Base-by-base conservation (phyloP, 768 basidiomycete genomes). In the Termitomyces sp. region DNA sequence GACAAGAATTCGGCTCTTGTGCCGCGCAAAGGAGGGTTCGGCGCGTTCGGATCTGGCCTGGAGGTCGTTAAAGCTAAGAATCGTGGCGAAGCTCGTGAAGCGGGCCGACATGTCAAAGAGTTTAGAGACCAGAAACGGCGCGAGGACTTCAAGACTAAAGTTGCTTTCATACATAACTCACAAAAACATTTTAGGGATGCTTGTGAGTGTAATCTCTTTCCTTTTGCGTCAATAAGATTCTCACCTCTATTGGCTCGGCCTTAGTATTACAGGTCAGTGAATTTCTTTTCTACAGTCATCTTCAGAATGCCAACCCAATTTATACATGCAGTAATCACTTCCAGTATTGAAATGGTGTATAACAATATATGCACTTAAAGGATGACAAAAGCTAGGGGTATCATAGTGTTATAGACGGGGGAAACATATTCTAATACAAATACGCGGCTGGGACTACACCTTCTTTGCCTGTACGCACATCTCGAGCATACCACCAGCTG, bases 401-500 rank as follows among this genome's bases (percentile, higher is more conserved):
- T 66, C 68, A 64, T 62, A 66, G 67, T 63, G 67, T 63, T 70
- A 67, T 67, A 50, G 62, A 66, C 70, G 71, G 70, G 73, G 72
- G 72, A 72, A 70, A 66, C 70, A 68, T 62, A 68, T 69, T 71
- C 83, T 80, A 93, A 76, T 91, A 93, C 75, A 93, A 78, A 80
- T 95, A 98, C 58, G 92, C 86, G 44, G 93, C 90, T 9, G 95
- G 95, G 52, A 97, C 91, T 34, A 95, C 90, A 13, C 95, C 95
- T 74, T 95, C 92, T 51, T 78, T 82, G 9, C 93, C 91, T 49
- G 88, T 87, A 54, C 82, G 81, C 22, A 83, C 75, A 70, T 95
- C 91, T 34, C 93, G 83, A 54, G 88, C 91, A 67, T 91, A 95
- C 95, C 94, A 97, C 95, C 95, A 98, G 48, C 94, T 94, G 60